phyloP scores from a whole-genome alignment of 768 basidiomycete species.

The Trichaptum fuscoviolaceum region DNA sequence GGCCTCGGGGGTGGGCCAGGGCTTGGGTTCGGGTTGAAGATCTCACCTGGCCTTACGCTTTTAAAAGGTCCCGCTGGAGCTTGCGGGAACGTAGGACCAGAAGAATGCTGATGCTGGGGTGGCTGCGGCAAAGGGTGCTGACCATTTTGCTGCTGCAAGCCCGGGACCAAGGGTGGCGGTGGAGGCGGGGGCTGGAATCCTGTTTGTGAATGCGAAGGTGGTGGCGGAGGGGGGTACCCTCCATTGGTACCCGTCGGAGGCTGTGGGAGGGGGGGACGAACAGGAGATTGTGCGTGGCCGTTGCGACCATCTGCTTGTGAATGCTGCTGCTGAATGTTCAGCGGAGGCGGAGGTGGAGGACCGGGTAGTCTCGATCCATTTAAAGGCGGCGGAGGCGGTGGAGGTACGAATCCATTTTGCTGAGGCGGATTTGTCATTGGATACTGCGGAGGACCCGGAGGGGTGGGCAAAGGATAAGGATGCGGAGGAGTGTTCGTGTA shows the following conservation, averaged over 20 bases:
- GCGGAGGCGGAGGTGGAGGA: slow-evolving; percentile 8
- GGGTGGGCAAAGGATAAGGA: slow-evolving; percentile 34
- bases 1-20: slow-evolving; percentile 26
- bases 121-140: slow-evolving; percentile 10
- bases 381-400: slow-evolving; percentile 8
- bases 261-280: neutral
- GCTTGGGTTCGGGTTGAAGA: slow-evolving; percentile 18
- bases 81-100: neutral
- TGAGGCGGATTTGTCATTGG: slow-evolving; percentile 10
- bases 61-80: neutral
- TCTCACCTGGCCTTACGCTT: neutral
- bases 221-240: slow-evolving; percentile 8
- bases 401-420: slow-evolving; percentile 8
- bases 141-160: slow-evolving; percentile 14
- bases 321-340: slow-evolving; percentile 8
- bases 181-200: slow-evolving; percentile 5
- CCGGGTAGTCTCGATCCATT: slow-evolving; percentile 1
- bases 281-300: neutral
- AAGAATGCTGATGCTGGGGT: neutral
- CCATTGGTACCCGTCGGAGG: neutral
- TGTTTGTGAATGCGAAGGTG: slow-evolving; percentile 8
- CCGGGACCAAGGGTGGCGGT: slow-evolving; percentile 20
- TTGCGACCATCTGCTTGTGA: neutral
- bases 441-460: slow-evolving; percentile 34
- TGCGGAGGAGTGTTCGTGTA: slow-evolving; percentile 15